These are phyloP conservation scores for Corniculantispora saksenae DNA, from an alignment of 2,329 filamentous ascomycete species.

Conservation along the genomic window DNA sequence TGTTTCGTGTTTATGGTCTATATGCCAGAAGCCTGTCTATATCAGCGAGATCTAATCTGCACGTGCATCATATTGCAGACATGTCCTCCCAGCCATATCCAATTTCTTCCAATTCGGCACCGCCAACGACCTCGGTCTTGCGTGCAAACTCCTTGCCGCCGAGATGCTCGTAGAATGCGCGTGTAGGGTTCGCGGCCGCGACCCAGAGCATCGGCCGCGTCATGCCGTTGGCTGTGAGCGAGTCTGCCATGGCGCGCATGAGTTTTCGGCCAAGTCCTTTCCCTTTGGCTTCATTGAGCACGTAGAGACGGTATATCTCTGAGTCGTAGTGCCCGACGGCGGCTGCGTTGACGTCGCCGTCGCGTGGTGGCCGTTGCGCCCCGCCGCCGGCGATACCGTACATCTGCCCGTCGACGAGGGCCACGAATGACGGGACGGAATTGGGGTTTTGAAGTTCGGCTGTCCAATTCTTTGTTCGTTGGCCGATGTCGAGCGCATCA, in stretches of 20 bases:
- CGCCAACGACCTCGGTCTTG: slow-evolving; percentile 4
- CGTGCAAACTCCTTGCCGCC: slow-evolving; percentile 4
- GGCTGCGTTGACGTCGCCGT: not conserved
- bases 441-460: not conserved
- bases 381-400: slow-evolving; percentile 5
- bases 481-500: slow-evolving; percentile 5
- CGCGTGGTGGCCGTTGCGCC: not conserved
- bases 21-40: not conserved
- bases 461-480: not conserved
- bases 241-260: slow-evolving; percentile 3
- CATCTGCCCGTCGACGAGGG: slow-evolving; percentile 8
- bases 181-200: not conserved
- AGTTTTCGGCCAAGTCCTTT: slow-evolving; percentile 5
- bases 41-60: not conserved
- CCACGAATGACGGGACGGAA: not conserved
- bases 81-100: slow-evolving; percentile 1
- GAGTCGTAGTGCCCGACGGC: not conserved
- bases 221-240: not conserved
- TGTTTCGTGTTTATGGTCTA: not conserved
- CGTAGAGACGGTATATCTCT: not conserved
- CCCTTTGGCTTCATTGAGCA: not conserved
- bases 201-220: slow-evolving; percentile 15
- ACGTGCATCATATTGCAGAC: not conserved
- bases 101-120: not conserved
- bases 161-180: slow-evolving; percentile 10